Evolutionary conservation across 140 eudicot genomes (phyloP).

Genomic region (Anethum foeniculum): DNA sequence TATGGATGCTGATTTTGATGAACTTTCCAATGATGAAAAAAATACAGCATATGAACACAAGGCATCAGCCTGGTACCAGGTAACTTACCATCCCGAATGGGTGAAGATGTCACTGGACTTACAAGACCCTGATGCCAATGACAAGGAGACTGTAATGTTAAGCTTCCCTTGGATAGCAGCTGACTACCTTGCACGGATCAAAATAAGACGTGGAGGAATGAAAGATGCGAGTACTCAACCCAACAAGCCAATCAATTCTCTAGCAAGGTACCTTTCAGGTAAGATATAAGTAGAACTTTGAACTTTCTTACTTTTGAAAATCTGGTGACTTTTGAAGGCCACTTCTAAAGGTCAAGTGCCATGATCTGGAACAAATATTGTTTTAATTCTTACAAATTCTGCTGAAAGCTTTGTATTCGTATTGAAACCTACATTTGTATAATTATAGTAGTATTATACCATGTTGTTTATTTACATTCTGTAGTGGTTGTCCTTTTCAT

Average conservation of each 20-base stretch:
- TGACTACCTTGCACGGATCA: conserved; percentile 80
- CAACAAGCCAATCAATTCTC: conserved; percentile 53
- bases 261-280: conserved; percentile 56
- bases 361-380: neutral
- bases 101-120: conserved; percentile 34
- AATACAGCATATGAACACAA: conserved; percentile 46
- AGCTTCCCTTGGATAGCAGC: conserved; percentile 95
- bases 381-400: neutral
- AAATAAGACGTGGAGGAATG: conserved; percentile 40
- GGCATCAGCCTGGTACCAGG: conserved; percentile 96
- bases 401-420: neutral
- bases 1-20: conserved; percentile 36
- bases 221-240: conserved; percentile 19
- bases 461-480: neutral
- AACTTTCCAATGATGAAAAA: conserved; percentile 44
- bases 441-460: neutral
- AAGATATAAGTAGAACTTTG: conserved; percentile 24
- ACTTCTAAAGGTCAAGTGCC: neutral
- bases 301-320: neutral
- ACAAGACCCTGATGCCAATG: conserved; percentile 42
- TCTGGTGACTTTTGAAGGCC: neutral
- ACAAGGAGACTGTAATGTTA: conserved; percentile 37
- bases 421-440: neutral
- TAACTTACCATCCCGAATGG: conserved; percentile 69
- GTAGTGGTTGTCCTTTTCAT: neutral